Evolutionary conservation across 768 basidiomycete species (phyloP).

Genomic region (Auriscalpium microsporum): DNA sequence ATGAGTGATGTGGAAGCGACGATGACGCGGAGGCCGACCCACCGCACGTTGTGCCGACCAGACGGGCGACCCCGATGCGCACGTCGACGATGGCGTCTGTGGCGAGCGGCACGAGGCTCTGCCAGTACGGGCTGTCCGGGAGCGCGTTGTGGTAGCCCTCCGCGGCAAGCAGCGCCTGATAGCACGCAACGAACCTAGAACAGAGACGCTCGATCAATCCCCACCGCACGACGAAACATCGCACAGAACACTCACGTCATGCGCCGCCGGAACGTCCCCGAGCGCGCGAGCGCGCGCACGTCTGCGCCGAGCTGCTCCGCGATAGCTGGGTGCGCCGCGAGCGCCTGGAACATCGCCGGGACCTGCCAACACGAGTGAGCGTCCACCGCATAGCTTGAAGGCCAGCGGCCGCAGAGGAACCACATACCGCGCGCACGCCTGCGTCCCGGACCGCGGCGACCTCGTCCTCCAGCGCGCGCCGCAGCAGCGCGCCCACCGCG

Average conservation of each 20-base stretch:
- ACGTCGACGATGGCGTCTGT: slow-evolving; percentile 74
- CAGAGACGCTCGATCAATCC: slow-evolving; percentile 11
- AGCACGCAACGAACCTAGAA: slow-evolving; percentile 64
- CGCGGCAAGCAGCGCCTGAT: slow-evolving; percentile 47
- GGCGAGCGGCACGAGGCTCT: slow-evolving; percentile 45
- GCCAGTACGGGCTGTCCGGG: slow-evolving; percentile 45
- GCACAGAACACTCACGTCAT: slow-evolving; percentile 13
- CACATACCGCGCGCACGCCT: slow-evolving; percentile 57
- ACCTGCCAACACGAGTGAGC: slow-evolving; percentile 6
- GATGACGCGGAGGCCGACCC: slow-evolving; percentile 21
- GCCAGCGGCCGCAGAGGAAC: not conserved
- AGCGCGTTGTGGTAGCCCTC: slow-evolving; percentile 27
- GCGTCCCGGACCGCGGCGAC: slow-evolving; percentile 83
- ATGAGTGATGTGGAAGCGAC: too few relatives aligned
- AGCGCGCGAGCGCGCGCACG: not conserved
- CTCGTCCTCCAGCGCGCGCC: slow-evolving; percentile 57
- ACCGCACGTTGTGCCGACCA: slow-evolving; percentile 52
- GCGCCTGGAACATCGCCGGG: not conserved
- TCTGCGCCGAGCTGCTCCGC: not conserved
- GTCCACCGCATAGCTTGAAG: slow-evolving; percentile 3
- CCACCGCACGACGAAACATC: slow-evolving; percentile 5
- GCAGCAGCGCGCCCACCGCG: not conserved
- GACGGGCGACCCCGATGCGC: slow-evolving; percentile 76
- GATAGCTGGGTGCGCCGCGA: slow-evolving; percentile 13
- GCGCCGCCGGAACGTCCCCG: slow-evolving; percentile 6